phyloP scores from a whole-genome alignment of 2,329 filamentous ascomycete species.

The Teratosphaeria viscida region DNA sequence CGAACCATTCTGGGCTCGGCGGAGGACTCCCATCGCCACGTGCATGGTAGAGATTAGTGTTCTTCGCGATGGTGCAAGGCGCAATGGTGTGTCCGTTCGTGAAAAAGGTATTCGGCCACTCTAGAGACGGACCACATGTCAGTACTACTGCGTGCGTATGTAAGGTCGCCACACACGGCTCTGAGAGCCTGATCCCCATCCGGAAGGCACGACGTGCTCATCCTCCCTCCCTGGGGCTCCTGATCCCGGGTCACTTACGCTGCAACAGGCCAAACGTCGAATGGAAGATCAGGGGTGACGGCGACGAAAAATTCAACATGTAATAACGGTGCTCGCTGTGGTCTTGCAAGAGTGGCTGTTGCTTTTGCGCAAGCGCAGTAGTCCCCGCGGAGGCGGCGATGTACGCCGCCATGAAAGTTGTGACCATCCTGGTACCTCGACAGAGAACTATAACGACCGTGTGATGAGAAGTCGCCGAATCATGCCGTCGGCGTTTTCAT shows the following conservation, averaged over 20 bases:
- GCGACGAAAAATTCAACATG: constrained; percentile 38
- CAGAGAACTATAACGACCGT: background rate
- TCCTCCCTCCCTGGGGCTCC: background rate
- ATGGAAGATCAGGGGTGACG: constrained; percentile 40
- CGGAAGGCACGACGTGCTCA: background rate
- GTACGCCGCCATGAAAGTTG: background rate
- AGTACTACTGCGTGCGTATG: background rate
- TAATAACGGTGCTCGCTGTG: background rate
- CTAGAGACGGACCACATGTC: background rate
- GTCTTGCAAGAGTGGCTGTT: background rate
- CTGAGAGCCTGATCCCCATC: background rate
- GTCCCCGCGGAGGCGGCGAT: background rate
- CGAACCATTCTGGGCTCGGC: constrained; percentile 43
- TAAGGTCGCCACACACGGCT: background rate
- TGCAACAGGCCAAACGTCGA: constrained; percentile 38
- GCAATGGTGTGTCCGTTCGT: constrained; percentile 41
- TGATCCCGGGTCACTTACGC: constrained; percentile 8
- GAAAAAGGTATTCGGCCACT: constrained; percentile 44
- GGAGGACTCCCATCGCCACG: constrained; percentile 31
- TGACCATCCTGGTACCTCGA: background rate
- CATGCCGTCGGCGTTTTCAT: background rate
- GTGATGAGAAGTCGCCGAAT: background rate
- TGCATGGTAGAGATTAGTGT: constrained; percentile 42
- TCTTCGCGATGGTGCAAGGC: constrained; percentile 36
- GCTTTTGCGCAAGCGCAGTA: background rate